Evolutionary conservation across 1,284 basidiomycete species (phyloP).

Genomic region (Anthracocystis panici-leucophaei): DNA sequence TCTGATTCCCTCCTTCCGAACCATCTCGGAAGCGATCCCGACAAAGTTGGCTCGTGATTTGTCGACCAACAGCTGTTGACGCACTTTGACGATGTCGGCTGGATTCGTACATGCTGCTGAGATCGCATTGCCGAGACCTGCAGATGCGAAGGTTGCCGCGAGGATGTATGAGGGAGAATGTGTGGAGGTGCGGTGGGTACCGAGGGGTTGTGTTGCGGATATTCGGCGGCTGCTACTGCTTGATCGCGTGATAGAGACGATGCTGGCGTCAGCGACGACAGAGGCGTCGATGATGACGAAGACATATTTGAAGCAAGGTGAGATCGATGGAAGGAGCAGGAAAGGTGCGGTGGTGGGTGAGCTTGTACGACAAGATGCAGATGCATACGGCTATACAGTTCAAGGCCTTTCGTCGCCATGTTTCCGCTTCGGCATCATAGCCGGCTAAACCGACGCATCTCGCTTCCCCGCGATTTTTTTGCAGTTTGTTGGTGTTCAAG

Average conservation of each 20-base stretch:
- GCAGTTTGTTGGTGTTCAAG: not conserved
- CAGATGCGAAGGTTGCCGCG: slow-evolving; percentile 51
- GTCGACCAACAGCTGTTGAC: slow-evolving; percentile 54
- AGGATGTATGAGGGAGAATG: slow-evolving; percentile 30
- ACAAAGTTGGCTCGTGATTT: slow-evolving; percentile 45
- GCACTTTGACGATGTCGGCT: slow-evolving; percentile 60
- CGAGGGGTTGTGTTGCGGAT: slow-evolving; percentile 35
- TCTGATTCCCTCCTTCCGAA: slow-evolving; percentile 36
- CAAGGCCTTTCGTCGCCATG: not conserved
- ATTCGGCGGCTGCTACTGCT: slow-evolving; percentile 33
- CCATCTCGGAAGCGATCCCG: slow-evolving; percentile 39
- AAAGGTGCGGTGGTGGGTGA: not conserved
- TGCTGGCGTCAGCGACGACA: slow-evolving; percentile 15
- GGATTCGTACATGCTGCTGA: slow-evolving; percentile 58
- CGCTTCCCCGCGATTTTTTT: slow-evolving; percentile 15
- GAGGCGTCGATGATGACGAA: not conserved
- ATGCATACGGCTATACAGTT: too few relatives aligned
- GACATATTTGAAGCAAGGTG: not conserved
- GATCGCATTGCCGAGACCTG: slow-evolving; percentile 54
- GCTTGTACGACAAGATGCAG: not conserved
- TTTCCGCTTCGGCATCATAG: slow-evolving; percentile 21
- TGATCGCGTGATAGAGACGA: slow-evolving; percentile 34
- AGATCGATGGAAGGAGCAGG: not conserved
- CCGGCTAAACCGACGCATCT: slow-evolving; percentile 23
- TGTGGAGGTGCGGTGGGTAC: slow-evolving; percentile 9